Percentiles rank a stretch among this genome's conserved stretches.
phyloP scores from a whole-genome alignment of 345 rosid genomes.

The Aurinia saxatilis region DNA sequence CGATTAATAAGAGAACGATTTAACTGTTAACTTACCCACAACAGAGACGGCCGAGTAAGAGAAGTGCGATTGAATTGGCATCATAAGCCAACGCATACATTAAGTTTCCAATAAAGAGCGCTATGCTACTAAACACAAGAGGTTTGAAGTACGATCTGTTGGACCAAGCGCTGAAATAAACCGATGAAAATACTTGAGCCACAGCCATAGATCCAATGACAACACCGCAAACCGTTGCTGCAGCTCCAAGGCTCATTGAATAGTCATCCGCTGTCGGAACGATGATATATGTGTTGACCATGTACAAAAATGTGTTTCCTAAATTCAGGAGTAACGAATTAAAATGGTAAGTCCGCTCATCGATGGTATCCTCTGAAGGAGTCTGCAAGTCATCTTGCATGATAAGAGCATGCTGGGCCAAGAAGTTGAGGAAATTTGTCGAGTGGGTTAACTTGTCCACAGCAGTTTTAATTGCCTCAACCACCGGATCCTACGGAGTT shows the following conservation, averaged over 20 bases:
- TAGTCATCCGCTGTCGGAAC: slow-evolving; percentile 98
- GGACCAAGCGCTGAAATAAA: slow-evolving; percentile 98
- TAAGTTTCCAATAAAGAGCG: slow-evolving; percentile 68
- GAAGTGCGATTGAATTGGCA: slow-evolving; percentile 60
- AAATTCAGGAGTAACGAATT: slow-evolving; percentile 82
- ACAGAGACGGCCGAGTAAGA: slow-evolving; percentile 78
- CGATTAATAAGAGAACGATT: background rate
- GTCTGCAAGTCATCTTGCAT: slow-evolving; percentile 89
- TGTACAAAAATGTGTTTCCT: slow-evolving; percentile 84
- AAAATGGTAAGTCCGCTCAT: slow-evolving; percentile 75
- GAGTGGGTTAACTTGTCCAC: slow-evolving; percentile 83
- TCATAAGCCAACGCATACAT: slow-evolving; percentile 97
- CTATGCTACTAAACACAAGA: slow-evolving; percentile 88
- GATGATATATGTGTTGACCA: slow-evolving; percentile 90
- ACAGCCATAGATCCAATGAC: slow-evolving; percentile 99
- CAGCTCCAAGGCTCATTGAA: slow-evolving; percentile 88
- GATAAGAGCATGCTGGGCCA: slow-evolving; percentile 97
- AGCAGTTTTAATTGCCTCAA: slow-evolving; percentile 71
- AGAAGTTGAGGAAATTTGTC: slow-evolving; percentile 72
- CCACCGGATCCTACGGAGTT: slow-evolving; percentile 70
- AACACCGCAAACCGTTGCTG: slow-evolving; percentile 97
- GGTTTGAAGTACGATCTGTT: slow-evolving; percentile 92
- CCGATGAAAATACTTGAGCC: slow-evolving; percentile 97
- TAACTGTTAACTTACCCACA: slow-evolving; percentile 69
- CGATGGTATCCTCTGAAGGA: slow-evolving; percentile 59